These are phyloP conservation scores for Maudiozyma bulderi DNA, from an alignment of 805 yeast species.

Conservation along the genomic window DNA sequence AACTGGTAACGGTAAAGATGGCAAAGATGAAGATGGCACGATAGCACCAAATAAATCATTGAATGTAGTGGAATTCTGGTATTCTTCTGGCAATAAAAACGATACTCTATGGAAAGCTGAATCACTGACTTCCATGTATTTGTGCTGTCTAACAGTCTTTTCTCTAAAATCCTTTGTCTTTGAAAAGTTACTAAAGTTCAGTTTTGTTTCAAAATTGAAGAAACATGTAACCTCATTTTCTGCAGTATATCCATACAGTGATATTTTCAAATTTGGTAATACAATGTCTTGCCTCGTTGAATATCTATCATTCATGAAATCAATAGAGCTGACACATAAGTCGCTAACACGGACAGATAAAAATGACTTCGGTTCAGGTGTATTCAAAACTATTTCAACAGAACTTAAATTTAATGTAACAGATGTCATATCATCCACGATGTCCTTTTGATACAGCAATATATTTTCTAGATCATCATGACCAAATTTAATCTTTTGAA, in stretches of 20 bases:
- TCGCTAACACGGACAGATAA: constrained; percentile 19
- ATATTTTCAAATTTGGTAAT: constrained; percentile 38
- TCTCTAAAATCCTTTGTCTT: constrained; percentile 38
- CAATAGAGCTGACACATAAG: constrained; percentile 43
- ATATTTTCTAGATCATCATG: constrained; percentile 71
- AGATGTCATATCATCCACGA: constrained; percentile 59
- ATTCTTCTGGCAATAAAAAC: constrained; percentile 49
- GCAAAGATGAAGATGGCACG: constrained; percentile 52
- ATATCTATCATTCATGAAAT: constrained; percentile 59
- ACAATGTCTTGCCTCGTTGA: constrained; percentile 43
- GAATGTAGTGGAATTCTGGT: constrained; percentile 37
- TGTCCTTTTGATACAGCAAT: constrained; percentile 45
- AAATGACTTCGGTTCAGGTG: constrained; percentile 21
- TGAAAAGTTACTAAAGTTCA: constrained; percentile 50
- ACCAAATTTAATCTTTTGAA: constrained; percentile 48
- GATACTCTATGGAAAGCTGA: constrained; percentile 75
- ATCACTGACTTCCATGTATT: constrained; percentile 62
- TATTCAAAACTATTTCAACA: constrained; percentile 35
- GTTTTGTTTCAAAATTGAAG: constrained; percentile 45
- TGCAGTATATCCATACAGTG: constrained; percentile 15
- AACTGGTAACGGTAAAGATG: constrained; percentile 54
- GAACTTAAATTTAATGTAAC: constrained; percentile 46
- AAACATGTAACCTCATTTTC: constrained; percentile 19
- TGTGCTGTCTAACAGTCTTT: constrained; percentile 45
- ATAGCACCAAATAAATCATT: constrained; percentile 43